Evolutionary conservation across 441 rosid species (phyloP).

Genomic region (Bruguiera hainesii): DNA sequence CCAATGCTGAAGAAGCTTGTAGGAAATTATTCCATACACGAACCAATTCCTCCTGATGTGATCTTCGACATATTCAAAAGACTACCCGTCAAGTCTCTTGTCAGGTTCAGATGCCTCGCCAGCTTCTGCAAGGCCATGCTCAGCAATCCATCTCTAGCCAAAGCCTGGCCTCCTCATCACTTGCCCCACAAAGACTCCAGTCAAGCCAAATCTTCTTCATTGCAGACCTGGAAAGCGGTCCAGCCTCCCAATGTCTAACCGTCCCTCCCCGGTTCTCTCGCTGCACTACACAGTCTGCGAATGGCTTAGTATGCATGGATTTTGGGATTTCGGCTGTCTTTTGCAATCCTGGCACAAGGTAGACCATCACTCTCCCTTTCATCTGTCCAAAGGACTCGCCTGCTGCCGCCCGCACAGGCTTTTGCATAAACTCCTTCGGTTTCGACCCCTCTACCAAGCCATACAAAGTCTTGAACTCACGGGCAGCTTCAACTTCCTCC

Average conservation of each 20-base stretch:
- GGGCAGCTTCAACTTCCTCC: conserved; percentile 1
- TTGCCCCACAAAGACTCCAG: conserved; percentile 13
- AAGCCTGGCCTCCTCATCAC: conserved; percentile 10
- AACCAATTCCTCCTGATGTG: neutral
- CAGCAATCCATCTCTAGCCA: conserved; percentile 5
- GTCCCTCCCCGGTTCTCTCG: too few relatives aligned
- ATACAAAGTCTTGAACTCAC: conserved; percentile 23
- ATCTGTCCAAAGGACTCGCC: conserved; percentile 8
- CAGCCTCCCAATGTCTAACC: too few relatives aligned
- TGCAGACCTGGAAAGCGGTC: too few relatives aligned
- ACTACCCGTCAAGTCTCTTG: conserved; percentile 23
- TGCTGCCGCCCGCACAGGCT: conserved; percentile 1
- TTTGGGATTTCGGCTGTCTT: too few relatives aligned
- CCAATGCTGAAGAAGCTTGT: neutral
- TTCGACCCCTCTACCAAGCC: conserved; percentile 11
- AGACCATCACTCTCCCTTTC: neutral
- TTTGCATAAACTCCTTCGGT: conserved; percentile 18
- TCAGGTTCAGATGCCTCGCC: conserved; percentile 19
- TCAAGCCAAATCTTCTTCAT: conserved; percentile 5
- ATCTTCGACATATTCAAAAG: conserved; percentile 2
- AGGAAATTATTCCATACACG: neutral
- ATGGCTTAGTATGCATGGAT: too few relatives aligned
- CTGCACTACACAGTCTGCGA: too few relatives aligned
- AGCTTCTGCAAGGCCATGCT: conserved; percentile 8
- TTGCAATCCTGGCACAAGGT: too few relatives aligned